Evolutionary conservation across 768 basidiomycete species (phyloP), one percentile per base, ranked within the genome.

Genomic region (Boletus insuetus): DNA sequence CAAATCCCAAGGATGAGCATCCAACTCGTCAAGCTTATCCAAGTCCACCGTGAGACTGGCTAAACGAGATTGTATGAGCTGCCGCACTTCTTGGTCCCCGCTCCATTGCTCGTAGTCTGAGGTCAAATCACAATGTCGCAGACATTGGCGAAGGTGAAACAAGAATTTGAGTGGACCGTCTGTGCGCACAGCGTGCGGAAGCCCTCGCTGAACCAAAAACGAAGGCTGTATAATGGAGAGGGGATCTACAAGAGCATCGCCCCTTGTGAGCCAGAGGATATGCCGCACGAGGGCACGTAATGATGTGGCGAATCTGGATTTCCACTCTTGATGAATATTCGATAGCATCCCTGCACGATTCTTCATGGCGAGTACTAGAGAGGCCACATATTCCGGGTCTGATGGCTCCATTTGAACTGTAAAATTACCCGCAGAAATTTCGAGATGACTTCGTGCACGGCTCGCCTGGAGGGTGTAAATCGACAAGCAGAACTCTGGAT

Each of bases 171-270:
- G 94, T 1, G 80, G 77, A 0, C 80, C 71, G 58, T 90, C 85
- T 24, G 80, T 80, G 24, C 94, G 87, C 46, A 92, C 67, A 35
- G 76, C 66, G 44, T 87, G 81, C 9, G 90, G 87, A 10, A 78
- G 69, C 6, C 91, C 91, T 43, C 77, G 82, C 65, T 91, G 91
- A 24, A 94, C 82, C 34, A 95, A 78, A 65, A 83, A 91, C 3
- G 91, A 93, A 7, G 91, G 89, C 46, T 93, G 90, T 31, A 85
- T 90, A 32, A 89, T 83, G 20, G 92, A 93, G 14, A 91, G 75
- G 9, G 90, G 88, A 65, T 94, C 89, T 8, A 89, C 76, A 29
- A 83, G 71, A 4, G 81, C 65, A 22, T 77, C 71, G 31, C 79
- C 71, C 29, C 73, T 71, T n/a, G 85, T 83, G 49, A 73, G 73